A percentile compares a stretch with the other conserved stretches of the same genome.
Evolutionary conservation across 352 stramenopile genomes (phyloP).

Genomic region (Pythium sp.): DNA sequence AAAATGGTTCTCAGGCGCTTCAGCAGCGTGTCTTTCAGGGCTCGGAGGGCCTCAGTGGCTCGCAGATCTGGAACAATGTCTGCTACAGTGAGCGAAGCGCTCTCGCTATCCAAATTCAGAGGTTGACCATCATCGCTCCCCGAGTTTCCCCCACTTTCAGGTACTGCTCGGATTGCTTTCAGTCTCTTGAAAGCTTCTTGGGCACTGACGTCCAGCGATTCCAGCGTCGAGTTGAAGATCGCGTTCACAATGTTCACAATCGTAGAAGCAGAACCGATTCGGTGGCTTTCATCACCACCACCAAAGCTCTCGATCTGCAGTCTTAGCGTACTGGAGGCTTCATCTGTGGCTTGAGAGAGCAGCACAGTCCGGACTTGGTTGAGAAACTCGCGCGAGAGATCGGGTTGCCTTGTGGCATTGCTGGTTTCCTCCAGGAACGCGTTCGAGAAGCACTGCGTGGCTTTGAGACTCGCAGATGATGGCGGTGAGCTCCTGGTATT

Average conservation of each 20-base stretch:
- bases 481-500: neutral
- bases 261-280: neutral
- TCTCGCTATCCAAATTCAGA: neutral
- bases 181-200: neutral
- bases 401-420: neutral
- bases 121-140: neutral
- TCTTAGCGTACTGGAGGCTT: neutral
- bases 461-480: neutral
- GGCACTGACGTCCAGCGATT: neutral
- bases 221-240: slow-evolving; percentile 5
- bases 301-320: neutral
- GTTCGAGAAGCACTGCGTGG: slow-evolving; percentile 1
- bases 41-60: neutral
- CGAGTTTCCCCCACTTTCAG: neutral
- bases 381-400: slow-evolving; percentile 3
- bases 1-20: neutral
- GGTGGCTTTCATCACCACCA: neutral
- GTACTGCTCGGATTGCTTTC: neutral
- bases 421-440: slow-evolving; percentile 3
- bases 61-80: neutral
- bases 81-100: neutral
- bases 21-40: neutral
- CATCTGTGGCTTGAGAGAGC: neutral
- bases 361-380: neutral
- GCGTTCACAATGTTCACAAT: neutral